Conservation (phyloP, 495 filamentous ascomycete species). For the Penicillium waksmanii region DNA sequence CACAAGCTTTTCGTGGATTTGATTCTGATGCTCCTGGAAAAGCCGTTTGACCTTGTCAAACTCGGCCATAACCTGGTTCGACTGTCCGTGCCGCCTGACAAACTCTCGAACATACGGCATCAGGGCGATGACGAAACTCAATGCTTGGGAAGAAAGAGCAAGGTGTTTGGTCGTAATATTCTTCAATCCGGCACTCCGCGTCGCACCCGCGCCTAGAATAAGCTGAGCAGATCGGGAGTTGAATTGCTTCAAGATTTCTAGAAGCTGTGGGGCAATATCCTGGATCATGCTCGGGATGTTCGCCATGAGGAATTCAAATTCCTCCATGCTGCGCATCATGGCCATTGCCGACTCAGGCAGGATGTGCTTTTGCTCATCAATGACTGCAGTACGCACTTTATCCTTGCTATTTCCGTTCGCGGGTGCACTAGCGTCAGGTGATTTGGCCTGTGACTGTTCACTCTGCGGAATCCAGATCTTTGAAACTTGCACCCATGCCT, state of each 20-base stretch:
- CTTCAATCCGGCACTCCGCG: conserved; percentile 84
- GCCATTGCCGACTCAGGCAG: conserved; percentile 80
- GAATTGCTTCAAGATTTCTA: conserved; percentile 83
- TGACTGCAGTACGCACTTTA: conserved; percentile 71
- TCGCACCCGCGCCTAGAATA: conserved; percentile 93
- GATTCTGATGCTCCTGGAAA: conserved; percentile 90
- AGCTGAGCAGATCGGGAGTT: conserved; percentile 93
- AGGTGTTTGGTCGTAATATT: conserved; percentile 97
- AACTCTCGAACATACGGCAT: conserved; percentile 93
- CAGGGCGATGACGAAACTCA: conserved; percentile 84
- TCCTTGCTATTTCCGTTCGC: conserved; percentile 65
- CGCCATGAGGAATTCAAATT: conserved; percentile 80
- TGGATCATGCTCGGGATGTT: conserved; percentile 85
- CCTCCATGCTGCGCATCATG: conserved; percentile 78
- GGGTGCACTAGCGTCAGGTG: conserved; percentile 31
- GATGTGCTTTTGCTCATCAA: conserved; percentile 85
- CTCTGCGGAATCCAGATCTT: conserved; percentile 67
- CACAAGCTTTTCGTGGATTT: conserved; percentile 92
- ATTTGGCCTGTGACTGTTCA: conserved; percentile 27
- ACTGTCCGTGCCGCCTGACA: conserved; percentile 73
- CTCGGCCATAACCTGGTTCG: conserved; percentile 73
- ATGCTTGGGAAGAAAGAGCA: conserved; percentile 85
- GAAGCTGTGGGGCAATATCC: conserved; percentile 73
- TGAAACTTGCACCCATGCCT: conserved; percentile 71
- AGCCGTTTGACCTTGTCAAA: conserved; percentile 91